Evolutionary conservation across 2,329 filamentous ascomycete genomes (phyloP), one percentile per base, ranked within the genome.

Genomic region (Fusarium succisae): DNA sequence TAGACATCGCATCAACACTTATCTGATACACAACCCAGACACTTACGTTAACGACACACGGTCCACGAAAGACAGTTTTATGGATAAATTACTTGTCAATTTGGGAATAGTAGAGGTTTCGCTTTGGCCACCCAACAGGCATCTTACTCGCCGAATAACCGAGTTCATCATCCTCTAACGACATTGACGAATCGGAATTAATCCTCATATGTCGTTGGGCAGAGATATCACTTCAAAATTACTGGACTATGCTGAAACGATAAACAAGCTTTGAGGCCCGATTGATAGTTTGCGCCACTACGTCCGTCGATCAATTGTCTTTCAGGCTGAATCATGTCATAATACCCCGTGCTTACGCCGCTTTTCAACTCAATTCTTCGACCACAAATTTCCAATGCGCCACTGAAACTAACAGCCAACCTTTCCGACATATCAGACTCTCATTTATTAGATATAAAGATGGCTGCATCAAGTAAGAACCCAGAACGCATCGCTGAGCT

Each of bases 381-480:
- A n/a, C 58, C n/a, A 28, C 38, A 12, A 17, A 32, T 53, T 50
- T 5, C 1, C 8, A 14, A 24, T 14, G 8, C 28, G 22, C 48
- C 15, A 32, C 48, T 14, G 17, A 5, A 45, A 13, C 5, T 1
- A 18, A 26, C 43, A 45, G 11, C 3, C 30, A 51, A 24, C n/a
- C 11, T 14, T 20, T 15, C 17, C 28, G 5, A 20, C 30, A 53
- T 26, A 26, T 37, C n/a, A 53, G 13, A 51, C 10, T 15, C 17
- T 26, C 13, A 3, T 15, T 20, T 11, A 2, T 24, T 35, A 4
- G 6, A 20, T 53, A 8, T 8, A 6, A 10, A 63, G 2, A 71
- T 71, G 69, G 61, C 55, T 11, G 39, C 67, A 15, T 62, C 45
- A 1, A 62, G 15, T 30, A 70, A 71, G 32, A 55, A 11, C 22